Evolutionary conservation across 768 basidiomycete genomes (phyloP), one percentile per base, ranked within the genome.

Genomic region (Collybia sordida): DNA sequence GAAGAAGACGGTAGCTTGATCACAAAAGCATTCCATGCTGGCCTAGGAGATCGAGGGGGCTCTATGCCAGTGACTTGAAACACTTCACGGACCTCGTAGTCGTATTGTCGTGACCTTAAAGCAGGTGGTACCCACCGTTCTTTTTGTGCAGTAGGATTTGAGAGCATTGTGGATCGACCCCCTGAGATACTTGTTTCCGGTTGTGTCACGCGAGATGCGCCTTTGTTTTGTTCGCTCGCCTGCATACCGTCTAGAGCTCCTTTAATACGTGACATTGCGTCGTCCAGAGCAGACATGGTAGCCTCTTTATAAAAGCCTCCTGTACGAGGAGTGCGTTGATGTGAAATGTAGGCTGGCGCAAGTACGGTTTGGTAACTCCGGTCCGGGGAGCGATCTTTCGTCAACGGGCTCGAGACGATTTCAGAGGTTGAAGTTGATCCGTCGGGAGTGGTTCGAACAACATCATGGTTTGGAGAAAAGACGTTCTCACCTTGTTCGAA

Each of bases 211-310:
- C 49, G 41, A 27, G 47, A 19, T 59, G 60, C 45, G 23, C 72
- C 73, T 52, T 69, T 70, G 18, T 59, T 51, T 21, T 59, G 40
- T 38, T 78, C 78, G 38, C 57, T 66, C 18, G 73, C 69, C 50
- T 84, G 86, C 82, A 88, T 87, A 24, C 75, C 78, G 61, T 82
- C 79, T 49, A 93, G 60, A 12, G 85, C 91, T 25, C 88, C 90
- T 60, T 86, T 93, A 60, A 93, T 92, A 36, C 91, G 81, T 5
- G 88, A 89, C 80, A 93, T 90, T 22, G 83, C 80, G 61, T 93
- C 89, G 60, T 90, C 83, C 53, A 93, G 68, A 15, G 89, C 79
- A 2, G 88, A 85, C 82, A 91, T 89, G 7, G 72, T 60, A 19
- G 79, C 71, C 55, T 79, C 79, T 52, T 73, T 77, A 63, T 77